Evolutionary conservation across 1,284 basidiomycete genomes (phyloP).

Genomic region (Melampsora allii-populina): DNA sequence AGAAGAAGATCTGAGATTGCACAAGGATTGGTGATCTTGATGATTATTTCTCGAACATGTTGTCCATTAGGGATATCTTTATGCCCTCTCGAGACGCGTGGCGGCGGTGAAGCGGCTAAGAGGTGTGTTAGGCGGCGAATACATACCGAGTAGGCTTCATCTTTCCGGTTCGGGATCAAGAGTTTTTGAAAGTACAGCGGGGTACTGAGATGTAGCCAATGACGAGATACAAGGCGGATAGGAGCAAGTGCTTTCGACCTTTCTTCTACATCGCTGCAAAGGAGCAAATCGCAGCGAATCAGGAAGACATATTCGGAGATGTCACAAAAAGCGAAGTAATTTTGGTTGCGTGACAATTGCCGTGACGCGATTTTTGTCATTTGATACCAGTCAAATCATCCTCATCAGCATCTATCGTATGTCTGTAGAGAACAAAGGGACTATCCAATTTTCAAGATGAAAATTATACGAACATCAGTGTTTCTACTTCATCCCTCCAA

Average conservation of each 20-base stretch:
- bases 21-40: constrained; percentile 9
- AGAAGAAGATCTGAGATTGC: constrained; percentile 11
- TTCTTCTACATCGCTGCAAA: not conserved
- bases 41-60: constrained; percentile 26
- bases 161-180: not conserved
- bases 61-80: constrained; percentile 10
- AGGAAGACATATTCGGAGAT: not conserved
- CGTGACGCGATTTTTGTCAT: too few relatives aligned
- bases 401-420: too few relatives aligned
- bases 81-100: not conserved
- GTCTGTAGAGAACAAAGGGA: too few relatives aligned
- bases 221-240: constrained; percentile 1
- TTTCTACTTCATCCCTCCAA: constrained; percentile 8
- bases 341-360: too few relatives aligned
- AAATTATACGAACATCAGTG: not conserved
- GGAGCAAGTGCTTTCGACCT: not conserved
- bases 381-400: too few relatives aligned
- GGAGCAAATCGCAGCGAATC: not conserved
- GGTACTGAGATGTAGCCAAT: constrained; percentile 4
- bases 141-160: not conserved
- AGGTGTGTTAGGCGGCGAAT: not conserved
- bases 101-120: not conserved
- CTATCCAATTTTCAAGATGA: not conserved
- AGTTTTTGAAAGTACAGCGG: constrained; percentile 4
- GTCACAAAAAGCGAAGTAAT: not conserved